Base-by-base conservation (phyloP, 2,329 filamentous ascomycete species). In the Diaporthe velutina region DNA sequence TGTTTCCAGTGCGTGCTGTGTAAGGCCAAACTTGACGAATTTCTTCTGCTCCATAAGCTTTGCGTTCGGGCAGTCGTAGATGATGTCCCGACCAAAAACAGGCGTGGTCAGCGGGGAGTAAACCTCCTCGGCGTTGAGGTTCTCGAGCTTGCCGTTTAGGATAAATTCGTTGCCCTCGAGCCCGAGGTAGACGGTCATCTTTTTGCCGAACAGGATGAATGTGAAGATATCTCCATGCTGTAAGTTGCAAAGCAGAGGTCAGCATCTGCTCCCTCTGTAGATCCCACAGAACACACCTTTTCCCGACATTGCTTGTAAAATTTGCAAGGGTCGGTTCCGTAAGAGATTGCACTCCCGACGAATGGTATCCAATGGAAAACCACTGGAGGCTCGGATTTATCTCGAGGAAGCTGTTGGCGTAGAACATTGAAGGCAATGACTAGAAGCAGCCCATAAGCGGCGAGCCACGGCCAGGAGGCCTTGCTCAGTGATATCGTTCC, bases 41-140 rank as follows among this genome's bases (percentile, higher is more conserved):
- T 90, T 97, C 88, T 98, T 98, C 88, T 98, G 95, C 86, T 98
- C 95, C 95, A 98, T 97, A 81, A 98, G 90, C 85, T 97, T 97
- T 74, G 94, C 89, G 83, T 97, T 97, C 55, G 95, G 94, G 85
- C 95, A 97, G 83, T 97, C 95, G 82, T 97, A 98, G 71, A 97
- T 94, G 35, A 98, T 95, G 85, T 96, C 93, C 79, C 91, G 92
- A 78, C 95, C 95, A 82, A 98, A 98, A 64, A 92, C 90, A 33
- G 90, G 90, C 30, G 90, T 92, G 9, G 90, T 92, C 76, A 98
- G 88, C 73, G 94, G 93, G 73, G 91, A 93, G 85, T 98, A 98
- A 77, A 98, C 94, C 80, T 98, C 95, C 85, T 98, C 95, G 48
- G 95, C 95, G 82, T 93, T 95, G 80, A 98, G 93, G 81, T 98